Evolutionary conservation across 441 rosid species (phyloP), one percentile per base, ranked within the genome.

Genomic region (Iberis amara): DNA sequence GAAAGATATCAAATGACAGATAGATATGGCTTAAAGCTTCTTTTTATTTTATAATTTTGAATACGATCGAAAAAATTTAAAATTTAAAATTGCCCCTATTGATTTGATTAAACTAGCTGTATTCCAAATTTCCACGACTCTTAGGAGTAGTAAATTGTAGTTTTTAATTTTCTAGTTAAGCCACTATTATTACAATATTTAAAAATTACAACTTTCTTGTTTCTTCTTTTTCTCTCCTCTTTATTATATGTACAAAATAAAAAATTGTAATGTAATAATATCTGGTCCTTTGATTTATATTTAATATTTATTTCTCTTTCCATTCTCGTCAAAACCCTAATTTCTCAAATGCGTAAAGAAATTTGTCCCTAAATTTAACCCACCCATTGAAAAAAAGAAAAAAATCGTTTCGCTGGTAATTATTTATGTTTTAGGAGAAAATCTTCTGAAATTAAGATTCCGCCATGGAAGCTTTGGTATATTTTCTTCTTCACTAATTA

Each of bases 251-350:
- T 47, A 39, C 37, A 52, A 32, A 58, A 38, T 53, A 65, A 68
- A 81, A 81, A 78, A 11, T 35, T 31, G 21, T 18, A 74, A 68
- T 63, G 40, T 61, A 51, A 42, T 32, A 52, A 47, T 62, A 74
- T 63, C 47, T 66, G 62, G 59, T 40, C 58, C 62, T 73, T 66
- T 46, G 15, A 37, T 64, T 62, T 50, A 50, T 46, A 66, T 42
- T 15, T 43, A 73, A 75, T 77, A 68, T 74, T 77, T 79, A 74
- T 73, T 79, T 84, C 74, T 69, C 70, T 69, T 55, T 69, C 52
- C 73, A 66, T 30, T 73, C 73, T 72, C 47, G 61, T 61, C 69
- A 76, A 82, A 92, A 72, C 89, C 95, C 85, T 77, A 88, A 83
- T 67, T 75, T 78, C 76, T 50, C 65, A 70, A 33, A 52, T 67